Percentiles rank a stretch among this genome's conserved stretches.
These are phyloP conservation scores for Scedosporium minutisporum DNA, from an alignment of 2,329 filamentous ascomycete genomes.

Conservation along the genomic window DNA sequence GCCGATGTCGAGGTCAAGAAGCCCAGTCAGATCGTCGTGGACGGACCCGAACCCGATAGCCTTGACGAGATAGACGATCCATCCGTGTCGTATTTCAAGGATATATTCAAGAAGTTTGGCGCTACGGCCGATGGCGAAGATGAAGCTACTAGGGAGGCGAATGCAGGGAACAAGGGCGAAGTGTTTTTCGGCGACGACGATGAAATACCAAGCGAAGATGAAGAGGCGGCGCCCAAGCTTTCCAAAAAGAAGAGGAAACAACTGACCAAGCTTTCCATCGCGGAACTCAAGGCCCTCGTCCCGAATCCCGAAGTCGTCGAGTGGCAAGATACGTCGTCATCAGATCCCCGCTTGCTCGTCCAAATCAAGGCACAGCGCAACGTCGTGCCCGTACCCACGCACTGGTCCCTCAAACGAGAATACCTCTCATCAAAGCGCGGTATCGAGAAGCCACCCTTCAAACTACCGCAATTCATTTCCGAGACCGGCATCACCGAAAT, in stretches of 20 bases:
- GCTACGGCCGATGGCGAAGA: slow-evolving; percentile 55
- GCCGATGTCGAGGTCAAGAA: slow-evolving; percentile 17
- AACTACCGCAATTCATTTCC: slow-evolving; percentile 90
- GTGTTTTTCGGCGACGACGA: slow-evolving; percentile 77
- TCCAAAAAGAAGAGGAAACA: slow-evolving; percentile 95
- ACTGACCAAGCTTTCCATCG: slow-evolving; percentile 84
- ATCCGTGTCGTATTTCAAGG: slow-evolving; percentile 73
- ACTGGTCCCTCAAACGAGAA: slow-evolving; percentile 95
- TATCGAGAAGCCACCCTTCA: slow-evolving; percentile 90
- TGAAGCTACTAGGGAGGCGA: slow-evolving; percentile 52
- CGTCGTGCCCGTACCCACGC: slow-evolving; percentile 83
- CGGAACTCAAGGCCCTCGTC: slow-evolving; percentile 88
- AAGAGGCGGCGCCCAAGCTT: slow-evolving; percentile 60
- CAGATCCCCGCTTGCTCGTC: slow-evolving; percentile 79
- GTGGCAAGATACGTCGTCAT: slow-evolving; percentile 90
- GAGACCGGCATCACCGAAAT: slow-evolving; percentile 97
- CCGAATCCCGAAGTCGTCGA: slow-evolving; percentile 89
- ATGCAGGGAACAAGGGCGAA: slow-evolving; percentile 68
- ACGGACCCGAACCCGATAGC: slow-evolving; percentile 20
- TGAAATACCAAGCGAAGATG: slow-evolving; percentile 77
- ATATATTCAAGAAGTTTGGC: slow-evolving; percentile 73
- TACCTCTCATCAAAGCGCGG: slow-evolving; percentile 95
- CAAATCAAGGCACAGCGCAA: slow-evolving; percentile 94
- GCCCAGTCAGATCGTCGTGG: slow-evolving; percentile 21
- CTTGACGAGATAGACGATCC: slow-evolving; percentile 52